These are phyloP conservation scores for Pholiota molesta DNA, from an alignment of 768 basidiomycete species.

Conservation along the genomic window DNA sequence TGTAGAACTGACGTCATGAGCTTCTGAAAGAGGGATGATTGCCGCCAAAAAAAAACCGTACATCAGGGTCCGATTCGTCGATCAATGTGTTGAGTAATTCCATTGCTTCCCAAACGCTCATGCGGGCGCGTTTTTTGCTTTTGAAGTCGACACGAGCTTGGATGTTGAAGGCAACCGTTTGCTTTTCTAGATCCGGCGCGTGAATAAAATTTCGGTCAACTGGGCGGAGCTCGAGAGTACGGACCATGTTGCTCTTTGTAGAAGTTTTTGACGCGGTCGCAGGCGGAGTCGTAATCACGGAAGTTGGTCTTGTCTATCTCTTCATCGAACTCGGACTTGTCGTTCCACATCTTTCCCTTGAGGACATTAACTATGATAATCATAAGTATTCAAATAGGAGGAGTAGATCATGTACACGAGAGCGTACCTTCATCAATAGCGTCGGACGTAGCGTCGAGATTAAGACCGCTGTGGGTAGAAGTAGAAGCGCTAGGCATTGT, in stretches of 20 bases:
- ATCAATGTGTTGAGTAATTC: conserved; percentile 86
- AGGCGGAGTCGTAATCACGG: conserved; percentile 74
- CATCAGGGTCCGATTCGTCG: conserved; percentile 92
- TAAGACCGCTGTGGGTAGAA: conserved; percentile 27
- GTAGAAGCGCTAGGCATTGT: conserved; percentile 30
- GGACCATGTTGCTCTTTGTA: conserved; percentile 80
- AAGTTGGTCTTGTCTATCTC: conserved; percentile 69
- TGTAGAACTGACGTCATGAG: conserved; percentile 36
- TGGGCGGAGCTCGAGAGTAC: conserved; percentile 3
- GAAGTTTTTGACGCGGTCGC: conserved; percentile 76
- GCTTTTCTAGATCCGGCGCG: conserved; percentile 59
- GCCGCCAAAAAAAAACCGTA: conserved; percentile 31
- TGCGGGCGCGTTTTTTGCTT: conserved; percentile 65
- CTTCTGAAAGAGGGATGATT: conserved; percentile 1
- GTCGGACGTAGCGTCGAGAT: conserved; percentile 49
- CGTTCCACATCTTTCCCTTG: conserved; percentile 64
- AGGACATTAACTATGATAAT: conserved; percentile 62
- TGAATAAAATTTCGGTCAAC: not conserved
- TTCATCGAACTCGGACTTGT: conserved; percentile 58
- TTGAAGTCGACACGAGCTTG: conserved; percentile 76
- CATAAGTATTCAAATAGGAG: not conserved
- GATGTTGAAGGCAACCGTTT: conserved; percentile 86
- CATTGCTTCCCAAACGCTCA: conserved; percentile 88
- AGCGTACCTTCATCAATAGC: conserved; percentile 49
- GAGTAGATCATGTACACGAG: not conserved